Evolutionary conservation across 208 protist genomes (phyloP).

Genomic region (Crithidia acanthocephali): DNA sequence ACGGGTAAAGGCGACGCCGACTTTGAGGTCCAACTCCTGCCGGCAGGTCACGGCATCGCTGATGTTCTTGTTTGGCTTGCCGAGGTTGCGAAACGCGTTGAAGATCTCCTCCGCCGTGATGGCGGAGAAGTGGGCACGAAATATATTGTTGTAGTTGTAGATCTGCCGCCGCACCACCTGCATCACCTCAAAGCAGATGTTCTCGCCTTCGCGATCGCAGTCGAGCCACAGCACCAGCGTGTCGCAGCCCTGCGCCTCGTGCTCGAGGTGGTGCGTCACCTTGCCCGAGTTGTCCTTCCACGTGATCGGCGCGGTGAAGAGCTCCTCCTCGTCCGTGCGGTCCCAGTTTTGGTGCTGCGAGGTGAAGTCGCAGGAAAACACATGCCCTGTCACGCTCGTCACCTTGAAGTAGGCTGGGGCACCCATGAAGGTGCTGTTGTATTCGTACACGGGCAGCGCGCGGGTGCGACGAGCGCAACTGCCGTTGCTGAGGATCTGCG

Average conservation of each 20-base stretch:
- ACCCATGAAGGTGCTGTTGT: constrained; percentile 70
- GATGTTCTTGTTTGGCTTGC: constrained; percentile 91
- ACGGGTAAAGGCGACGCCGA: constrained; percentile 95
- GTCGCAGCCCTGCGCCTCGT: constrained; percentile 83
- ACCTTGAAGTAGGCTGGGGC: constrained; percentile 76
- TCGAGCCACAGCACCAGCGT: constrained; percentile 95
- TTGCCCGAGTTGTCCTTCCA: constrained; percentile 90
- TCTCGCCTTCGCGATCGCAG: constrained; percentile 97
- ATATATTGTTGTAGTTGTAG: constrained; percentile 72
- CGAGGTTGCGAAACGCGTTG: constrained; percentile 83
- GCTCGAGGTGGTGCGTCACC: constrained; percentile 80
- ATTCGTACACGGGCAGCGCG: constrained; percentile 90
- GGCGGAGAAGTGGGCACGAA: constrained; percentile 92
- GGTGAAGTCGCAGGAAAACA: constrained; percentile 93
- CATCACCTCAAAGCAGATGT: constrained; percentile 98
- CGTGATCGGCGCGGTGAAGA: constrained; percentile 83
- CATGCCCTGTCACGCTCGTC: constrained; percentile 92
- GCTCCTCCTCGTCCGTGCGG: constrained; percentile 77
- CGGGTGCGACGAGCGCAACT: constrained; percentile 63
- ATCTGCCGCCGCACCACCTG: constrained; percentile 74
- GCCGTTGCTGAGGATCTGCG: constrained; percentile 85
- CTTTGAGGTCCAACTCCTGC: constrained; percentile 96
- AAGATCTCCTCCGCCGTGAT: constrained; percentile 89
- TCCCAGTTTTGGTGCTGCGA: constrained; percentile 92
- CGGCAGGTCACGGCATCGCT: constrained; percentile 94